These are phyloP conservation scores for Saturnispora mendoncae DNA, from an alignment of 805 yeast species.

Conservation along the genomic window DNA sequence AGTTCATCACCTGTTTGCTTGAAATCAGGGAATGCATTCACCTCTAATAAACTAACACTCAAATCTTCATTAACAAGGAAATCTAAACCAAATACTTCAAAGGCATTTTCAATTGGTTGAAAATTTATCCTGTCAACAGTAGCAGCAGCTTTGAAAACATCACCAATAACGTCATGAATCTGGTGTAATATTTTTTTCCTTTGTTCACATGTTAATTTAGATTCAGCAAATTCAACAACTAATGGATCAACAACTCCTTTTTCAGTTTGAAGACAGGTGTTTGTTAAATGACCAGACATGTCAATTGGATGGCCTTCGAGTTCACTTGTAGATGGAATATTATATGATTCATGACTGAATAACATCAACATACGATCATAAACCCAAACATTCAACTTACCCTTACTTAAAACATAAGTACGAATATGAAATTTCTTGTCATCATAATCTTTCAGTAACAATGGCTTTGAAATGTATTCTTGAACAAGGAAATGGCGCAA, in stretches of 20 bases:
- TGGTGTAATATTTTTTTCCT: constrained; percentile 40
- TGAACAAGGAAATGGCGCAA: constrained; percentile 87
- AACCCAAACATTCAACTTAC: constrained; percentile 70
- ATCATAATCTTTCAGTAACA: constrained; percentile 51
- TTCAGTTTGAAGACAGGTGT: constrained; percentile 73
- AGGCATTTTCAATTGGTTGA: constrained; percentile 68
- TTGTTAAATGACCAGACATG: constrained; percentile 78
- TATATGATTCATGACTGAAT: constrained; percentile 56
- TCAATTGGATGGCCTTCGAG: constrained; percentile 28
- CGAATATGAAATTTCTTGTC: constrained; percentile 83
- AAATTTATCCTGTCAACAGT: constrained; percentile 78
- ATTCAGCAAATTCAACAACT: constrained; percentile 47
- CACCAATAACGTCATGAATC: constrained; percentile 55
- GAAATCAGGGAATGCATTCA: constrained; percentile 93
- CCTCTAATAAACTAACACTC: constrained; percentile 62
- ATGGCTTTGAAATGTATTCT: constrained; percentile 62
- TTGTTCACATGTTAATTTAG: constrained; percentile 30
- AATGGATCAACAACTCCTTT: constrained; percentile 33
- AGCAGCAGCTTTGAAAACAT: constrained; percentile 72
- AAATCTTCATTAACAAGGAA: constrained; percentile 57
- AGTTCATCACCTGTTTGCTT: constrained; percentile 85
- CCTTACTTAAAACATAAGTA: constrained; percentile 68
- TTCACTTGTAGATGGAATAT: constrained; percentile 26
- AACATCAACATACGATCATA: constrained; percentile 72
- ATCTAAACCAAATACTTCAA: constrained; percentile 86